Conservation (phyloP, 331 rosid species). For the Malus hybrid region DNA sequence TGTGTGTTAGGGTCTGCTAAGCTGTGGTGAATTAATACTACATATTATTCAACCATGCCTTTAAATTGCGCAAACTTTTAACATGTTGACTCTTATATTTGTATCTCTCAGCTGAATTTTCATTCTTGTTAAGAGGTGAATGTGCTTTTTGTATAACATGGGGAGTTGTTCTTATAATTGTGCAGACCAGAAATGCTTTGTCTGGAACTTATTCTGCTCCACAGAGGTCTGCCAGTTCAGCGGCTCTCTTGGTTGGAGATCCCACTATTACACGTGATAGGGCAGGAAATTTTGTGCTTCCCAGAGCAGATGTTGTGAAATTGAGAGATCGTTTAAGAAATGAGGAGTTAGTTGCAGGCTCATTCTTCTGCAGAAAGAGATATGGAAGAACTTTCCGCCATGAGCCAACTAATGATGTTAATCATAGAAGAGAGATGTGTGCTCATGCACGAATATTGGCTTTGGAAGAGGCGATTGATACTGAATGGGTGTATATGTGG, state of each 20-base stretch:
- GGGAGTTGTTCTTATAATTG: conserved; percentile 9
- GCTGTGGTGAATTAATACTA: background rate
- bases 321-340: conserved; percentile 95
- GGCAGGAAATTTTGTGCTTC: conserved; percentile 98
- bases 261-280: conserved; percentile 82
- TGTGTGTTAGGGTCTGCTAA: background rate
- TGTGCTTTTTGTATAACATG: background rate
- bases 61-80: background rate
- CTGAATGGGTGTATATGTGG: conserved; percentile 99
- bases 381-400: conserved; percentile 46
- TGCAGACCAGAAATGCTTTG: conserved; percentile 95
- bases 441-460: conserved; percentile 98
- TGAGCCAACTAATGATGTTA: conserved; percentile 68
- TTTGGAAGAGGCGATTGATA: conserved; percentile 97
- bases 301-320: conserved; percentile 98
- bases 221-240: conserved; percentile 98
- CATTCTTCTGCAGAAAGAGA: conserved; percentile 65
- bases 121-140: background rate
- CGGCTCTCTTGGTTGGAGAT: conserved; percentile 95
- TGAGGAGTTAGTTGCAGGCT: conserved; percentile 93
- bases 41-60: background rate
- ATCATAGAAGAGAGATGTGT: conserved; percentile 89
- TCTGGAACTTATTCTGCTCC: conserved; percentile 99
- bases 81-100: background rate
- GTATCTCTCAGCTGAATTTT: background rate